Evolutionary conservation across 2,329 filamentous ascomycete species (phyloP).

Genomic region (Ambrosiella cleistominuta): DNA sequence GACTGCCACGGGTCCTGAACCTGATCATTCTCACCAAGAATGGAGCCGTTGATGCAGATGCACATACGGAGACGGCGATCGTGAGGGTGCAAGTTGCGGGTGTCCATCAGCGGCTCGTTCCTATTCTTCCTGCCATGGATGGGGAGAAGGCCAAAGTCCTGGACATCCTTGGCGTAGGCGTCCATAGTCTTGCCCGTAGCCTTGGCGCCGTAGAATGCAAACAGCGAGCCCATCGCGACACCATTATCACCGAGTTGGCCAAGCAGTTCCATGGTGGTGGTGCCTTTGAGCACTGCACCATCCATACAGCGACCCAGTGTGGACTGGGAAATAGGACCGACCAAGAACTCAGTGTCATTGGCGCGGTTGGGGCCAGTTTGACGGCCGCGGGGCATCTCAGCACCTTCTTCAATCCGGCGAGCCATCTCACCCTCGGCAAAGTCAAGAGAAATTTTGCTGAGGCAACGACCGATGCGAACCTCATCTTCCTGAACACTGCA

Average conservation of each 20-base stretch:
- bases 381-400: constrained; percentile 19
- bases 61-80: constrained; percentile 61
- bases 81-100: constrained; percentile 33
- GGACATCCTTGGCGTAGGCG: constrained; percentile 67
- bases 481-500: constrained; percentile 53
- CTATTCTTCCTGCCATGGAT: constrained; percentile 33
- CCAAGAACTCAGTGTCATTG: constrained; percentile 40
- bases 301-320: constrained; percentile 66
- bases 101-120: constrained; percentile 28
- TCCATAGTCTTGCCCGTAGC: constrained; percentile 81
- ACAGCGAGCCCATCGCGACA: constrained; percentile 65
- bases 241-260: constrained; percentile 66
- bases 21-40: constrained; percentile 55
- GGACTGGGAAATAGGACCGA: constrained; percentile 57
- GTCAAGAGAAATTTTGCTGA: constrained; percentile 49
- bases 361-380: constrained; percentile 11
- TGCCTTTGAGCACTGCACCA: constrained; percentile 55
- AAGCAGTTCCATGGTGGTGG: constrained; percentile 59
- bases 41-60: constrained; percentile 69
- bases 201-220: constrained; percentile 75
- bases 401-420: constrained; percentile 13
- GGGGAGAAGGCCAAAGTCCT: constrained; percentile 75
- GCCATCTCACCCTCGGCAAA: constrained; percentile 12
- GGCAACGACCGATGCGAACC: constrained; percentile 51
- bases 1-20: constrained; percentile 55